phyloP scores from a whole-genome alignment of 176 grass and related monocot genomes.

The Carex parvula region DNA sequence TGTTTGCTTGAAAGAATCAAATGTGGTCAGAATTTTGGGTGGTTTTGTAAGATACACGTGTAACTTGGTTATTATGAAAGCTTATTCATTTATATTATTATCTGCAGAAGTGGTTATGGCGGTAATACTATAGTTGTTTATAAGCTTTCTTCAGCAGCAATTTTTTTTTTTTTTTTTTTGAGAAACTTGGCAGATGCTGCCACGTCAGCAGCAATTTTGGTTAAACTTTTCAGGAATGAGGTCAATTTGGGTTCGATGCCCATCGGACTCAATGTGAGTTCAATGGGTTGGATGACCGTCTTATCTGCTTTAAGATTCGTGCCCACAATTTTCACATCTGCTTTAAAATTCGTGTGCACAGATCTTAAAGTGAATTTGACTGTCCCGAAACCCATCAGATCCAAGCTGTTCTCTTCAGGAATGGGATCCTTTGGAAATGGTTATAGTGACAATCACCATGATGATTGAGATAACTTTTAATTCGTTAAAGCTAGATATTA shows the following conservation, averaged over 20 bases:
- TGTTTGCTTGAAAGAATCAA: not conserved
- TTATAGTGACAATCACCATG: not conserved
- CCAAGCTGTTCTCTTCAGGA: too few relatives aligned
- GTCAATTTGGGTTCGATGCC: too few relatives aligned
- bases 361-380: too few relatives aligned
- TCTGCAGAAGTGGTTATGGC: not conserved
- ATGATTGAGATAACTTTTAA: not conserved
- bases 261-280: too few relatives aligned
- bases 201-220: not conserved
- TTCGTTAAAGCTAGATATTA: not conserved
- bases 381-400: too few relatives aligned
- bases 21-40: constrained; percentile 25
- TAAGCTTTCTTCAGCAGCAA: too few relatives aligned
- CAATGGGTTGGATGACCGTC: too few relatives aligned
- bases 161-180: not conserved
- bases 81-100: constrained; percentile 4
- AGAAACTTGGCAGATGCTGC: too few relatives aligned
- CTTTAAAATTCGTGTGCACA: too few relatives aligned
- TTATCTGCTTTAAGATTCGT: too few relatives aligned
- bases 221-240: not conserved
- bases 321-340: too few relatives aligned
- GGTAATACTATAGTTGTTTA: too few relatives aligned
- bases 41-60: not conserved
- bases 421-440: not conserved
- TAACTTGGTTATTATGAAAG: not conserved